phyloP scores from a whole-genome alignment of 1,139 yeast species.

The Yamadazyma mexicana region DNA sequence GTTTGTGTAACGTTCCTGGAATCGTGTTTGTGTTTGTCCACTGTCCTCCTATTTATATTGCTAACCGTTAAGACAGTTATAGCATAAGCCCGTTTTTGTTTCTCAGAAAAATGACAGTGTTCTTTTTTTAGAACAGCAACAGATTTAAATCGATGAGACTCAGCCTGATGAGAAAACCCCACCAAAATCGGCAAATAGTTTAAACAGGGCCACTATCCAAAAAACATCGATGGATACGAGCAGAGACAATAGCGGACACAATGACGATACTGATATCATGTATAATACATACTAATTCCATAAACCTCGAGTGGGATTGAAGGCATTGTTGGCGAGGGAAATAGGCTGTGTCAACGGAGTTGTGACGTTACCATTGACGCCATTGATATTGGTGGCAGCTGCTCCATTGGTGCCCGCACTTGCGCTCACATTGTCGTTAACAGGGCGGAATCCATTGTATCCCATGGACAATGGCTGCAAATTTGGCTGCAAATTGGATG shows the following conservation, averaged over 20 bases:
- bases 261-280: too few relatives aligned
- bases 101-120: too few relatives aligned
- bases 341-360: conserved; percentile 1
- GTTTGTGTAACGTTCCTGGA: too few relatives aligned
- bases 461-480: background rate
- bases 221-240: too few relatives aligned
- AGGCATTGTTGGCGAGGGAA: conserved; percentile 3
- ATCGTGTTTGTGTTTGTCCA: too few relatives aligned
- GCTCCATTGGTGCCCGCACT: background rate
- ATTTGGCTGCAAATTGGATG: background rate
- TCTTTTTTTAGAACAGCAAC: conserved; percentile 1
- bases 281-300: conserved; percentile 2
- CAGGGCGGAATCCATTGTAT: background rate
- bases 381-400: background rate
- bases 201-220: too few relatives aligned
- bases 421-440: background rate
- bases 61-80: background rate
- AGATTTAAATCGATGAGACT: background rate
- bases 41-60: too few relatives aligned
- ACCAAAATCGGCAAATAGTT: too few relatives aligned
- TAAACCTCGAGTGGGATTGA: conserved; percentile 1
- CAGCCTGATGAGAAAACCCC: too few relatives aligned
- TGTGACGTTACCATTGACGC: too few relatives aligned
- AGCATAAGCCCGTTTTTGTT: background rate
- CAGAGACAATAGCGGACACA: too few relatives aligned